Evolutionary conservation across 2,329 filamentous ascomycete genomes (phyloP).

Genomic region (Cryphonectria japonica): DNA sequence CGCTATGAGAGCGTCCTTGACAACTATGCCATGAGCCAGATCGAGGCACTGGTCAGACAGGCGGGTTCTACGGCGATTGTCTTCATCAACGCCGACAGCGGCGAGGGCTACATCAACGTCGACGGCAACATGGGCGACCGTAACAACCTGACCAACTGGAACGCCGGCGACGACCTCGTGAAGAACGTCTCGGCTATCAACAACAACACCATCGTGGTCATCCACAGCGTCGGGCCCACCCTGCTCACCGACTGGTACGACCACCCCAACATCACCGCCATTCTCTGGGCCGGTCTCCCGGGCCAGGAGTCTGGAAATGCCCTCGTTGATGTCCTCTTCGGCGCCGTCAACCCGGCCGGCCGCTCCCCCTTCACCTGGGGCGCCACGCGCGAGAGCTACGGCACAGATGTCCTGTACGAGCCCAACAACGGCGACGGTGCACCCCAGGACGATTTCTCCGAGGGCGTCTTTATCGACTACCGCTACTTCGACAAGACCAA

Average conservation of each 20-base stretch:
- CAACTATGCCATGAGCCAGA: slow-evolving; percentile 66
- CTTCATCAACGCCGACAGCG: slow-evolving; percentile 85
- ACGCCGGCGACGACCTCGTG: slow-evolving; percentile 78
- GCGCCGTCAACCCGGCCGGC: slow-evolving; percentile 74
- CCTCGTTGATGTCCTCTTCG: slow-evolving; percentile 82
- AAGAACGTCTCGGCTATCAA: slow-evolving; percentile 76
- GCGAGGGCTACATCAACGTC: slow-evolving; percentile 83
- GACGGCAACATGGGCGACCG: slow-evolving; percentile 87
- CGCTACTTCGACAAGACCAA: slow-evolving; percentile 71
- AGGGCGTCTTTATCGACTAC: slow-evolving; percentile 84
- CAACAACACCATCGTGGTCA: slow-evolving; percentile 89
- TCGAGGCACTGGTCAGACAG: slow-evolving; percentile 62
- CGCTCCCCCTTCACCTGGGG: slow-evolving; percentile 84
- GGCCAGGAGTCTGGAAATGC: slow-evolving; percentile 84
- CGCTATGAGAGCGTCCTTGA: slow-evolving; percentile 69
- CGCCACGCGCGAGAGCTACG: slow-evolving; percentile 67
- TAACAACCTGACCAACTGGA: slow-evolving; percentile 91
- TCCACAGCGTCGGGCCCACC: slow-evolving; percentile 84
- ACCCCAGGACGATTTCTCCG: slow-evolving; percentile 74
- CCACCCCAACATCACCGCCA: slow-evolving; percentile 79
- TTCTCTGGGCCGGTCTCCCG: slow-evolving; percentile 80
- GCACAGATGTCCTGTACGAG: slow-evolving; percentile 66
- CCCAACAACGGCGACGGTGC: slow-evolving; percentile 69
- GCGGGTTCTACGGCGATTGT: slow-evolving; percentile 75
- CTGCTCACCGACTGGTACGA: slow-evolving; percentile 75